phyloP scores from a whole-genome alignment of 2,329 filamentous ascomycete species.

The Aspergillus felis region DNA sequence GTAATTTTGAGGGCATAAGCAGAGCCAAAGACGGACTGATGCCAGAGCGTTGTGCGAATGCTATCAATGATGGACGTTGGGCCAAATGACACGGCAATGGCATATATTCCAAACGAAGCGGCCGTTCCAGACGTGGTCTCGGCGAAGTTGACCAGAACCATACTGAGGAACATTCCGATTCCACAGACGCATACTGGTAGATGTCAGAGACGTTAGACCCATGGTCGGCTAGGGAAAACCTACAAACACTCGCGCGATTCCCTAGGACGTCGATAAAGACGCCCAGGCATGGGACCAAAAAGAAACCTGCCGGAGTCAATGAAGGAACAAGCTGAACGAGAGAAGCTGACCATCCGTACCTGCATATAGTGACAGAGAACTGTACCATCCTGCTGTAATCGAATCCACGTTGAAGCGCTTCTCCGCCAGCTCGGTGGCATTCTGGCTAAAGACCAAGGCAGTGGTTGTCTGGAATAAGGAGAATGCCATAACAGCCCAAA shows the following conservation, averaged over 20 bases:
- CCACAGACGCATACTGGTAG: slow-evolving; percentile 41
- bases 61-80: slow-evolving; percentile 59
- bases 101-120: slow-evolving; percentile 58
- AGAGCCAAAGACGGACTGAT: slow-evolving; percentile 57
- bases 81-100: slow-evolving; percentile 53
- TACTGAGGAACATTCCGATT: slow-evolving; percentile 49
- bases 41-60: slow-evolving; percentile 58
- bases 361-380: slow-evolving; percentile 53
- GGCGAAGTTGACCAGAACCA: slow-evolving; percentile 54
- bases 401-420: slow-evolving; percentile 55
- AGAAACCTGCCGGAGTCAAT: slow-evolving; percentile 41
- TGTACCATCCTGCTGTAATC: slow-evolving; percentile 59
- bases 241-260: slow-evolving; percentile 47
- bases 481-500: slow-evolving; percentile 55
- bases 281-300: slow-evolving; percentile 55
- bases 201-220: background rate
- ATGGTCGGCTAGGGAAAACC: slow-evolving; percentile 25
- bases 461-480: slow-evolving; percentile 58
- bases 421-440: slow-evolving; percentile 59
- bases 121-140: slow-evolving; percentile 50
- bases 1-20: slow-evolving; percentile 59
- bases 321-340: background rate
- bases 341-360: slow-evolving; percentile 18
- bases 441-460: slow-evolving; percentile 52
- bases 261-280: slow-evolving; percentile 56